These are phyloP conservation scores for Evernia prunastri DNA, from an alignment of 495 filamentous ascomycete species.

Conservation along the genomic window DNA sequence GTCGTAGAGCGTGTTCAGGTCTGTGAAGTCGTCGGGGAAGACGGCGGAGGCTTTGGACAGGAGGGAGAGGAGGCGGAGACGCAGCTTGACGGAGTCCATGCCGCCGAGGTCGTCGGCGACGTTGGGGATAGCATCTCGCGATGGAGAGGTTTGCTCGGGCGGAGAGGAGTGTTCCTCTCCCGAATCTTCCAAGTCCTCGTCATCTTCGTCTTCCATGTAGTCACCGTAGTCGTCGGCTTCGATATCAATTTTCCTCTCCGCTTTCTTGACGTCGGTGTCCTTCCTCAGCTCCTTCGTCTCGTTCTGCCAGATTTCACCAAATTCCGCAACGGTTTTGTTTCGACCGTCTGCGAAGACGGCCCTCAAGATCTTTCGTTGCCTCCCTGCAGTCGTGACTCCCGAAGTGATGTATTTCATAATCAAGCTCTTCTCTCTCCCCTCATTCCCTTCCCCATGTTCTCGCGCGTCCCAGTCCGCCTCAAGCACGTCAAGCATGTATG, in stretches of 20 bases:
- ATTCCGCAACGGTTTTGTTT: conserved; percentile 44
- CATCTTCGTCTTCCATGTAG: conserved; percentile 44
- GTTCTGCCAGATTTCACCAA: conserved; percentile 53
- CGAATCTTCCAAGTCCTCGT: conserved; percentile 29
- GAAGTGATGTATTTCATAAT: conserved; percentile 48
- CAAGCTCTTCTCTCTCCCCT: conserved; percentile 43
- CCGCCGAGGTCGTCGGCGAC: conserved; percentile 42
- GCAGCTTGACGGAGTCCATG: conserved; percentile 53
- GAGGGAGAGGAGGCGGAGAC: conserved; percentile 55
- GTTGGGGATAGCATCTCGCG: conserved; percentile 20
- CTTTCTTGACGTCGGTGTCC: conserved; percentile 34
- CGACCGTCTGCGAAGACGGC: conserved; percentile 60
- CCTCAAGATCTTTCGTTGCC: conserved; percentile 48
- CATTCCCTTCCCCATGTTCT: conserved; percentile 26
- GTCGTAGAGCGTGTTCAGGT: conserved; percentile 57
- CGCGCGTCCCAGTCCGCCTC: conserved; percentile 69
- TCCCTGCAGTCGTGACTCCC: conserved; percentile 34
- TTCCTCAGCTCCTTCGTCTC: conserved; percentile 47
- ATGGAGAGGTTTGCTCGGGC: background rate
- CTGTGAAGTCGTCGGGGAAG: conserved; percentile 42
- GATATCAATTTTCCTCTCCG: conserved; percentile 48
- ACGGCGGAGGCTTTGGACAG: conserved; percentile 44
- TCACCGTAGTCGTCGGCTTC: conserved; percentile 53
- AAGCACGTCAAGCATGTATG: conserved; percentile 69
- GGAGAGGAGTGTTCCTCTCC: conserved; percentile 9